Evolutionary conservation across 495 filamentous ascomycete species (phyloP), one percentile per base, ranked within the genome.

Genomic region (Articulospora tetracladia): DNA sequence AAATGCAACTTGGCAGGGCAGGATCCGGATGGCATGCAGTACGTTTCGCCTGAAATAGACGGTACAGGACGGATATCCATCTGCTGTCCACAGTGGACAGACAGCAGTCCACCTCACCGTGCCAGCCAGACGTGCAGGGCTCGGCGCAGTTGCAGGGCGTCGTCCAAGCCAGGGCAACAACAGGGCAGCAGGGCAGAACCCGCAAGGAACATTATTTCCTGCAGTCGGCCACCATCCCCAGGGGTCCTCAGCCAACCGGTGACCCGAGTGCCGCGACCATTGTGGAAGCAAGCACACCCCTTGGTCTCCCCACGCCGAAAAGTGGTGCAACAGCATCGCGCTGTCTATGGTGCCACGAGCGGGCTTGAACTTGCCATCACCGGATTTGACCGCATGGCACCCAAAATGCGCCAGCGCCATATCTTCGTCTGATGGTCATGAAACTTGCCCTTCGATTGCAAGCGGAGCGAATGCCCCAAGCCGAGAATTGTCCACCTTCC

Each of bases 221-320:
- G 39, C 39, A 44, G 39, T 44, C 17, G 17, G 39, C 39, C n/a
- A n/a, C n/a, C n/a, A n/a, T n/a, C n/a, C n/a, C 17, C 39, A 44
- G 13, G 39, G 39, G 39, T 44, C n/a, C 39, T 44, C 39, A 44
- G 15, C 56, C 25, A 27, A 23, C 56, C 44, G 56, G 41, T 36
- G 44, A 50, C 22, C 56, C 56, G 56, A 58, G 41, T 58, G 56
- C 56, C 56, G 56, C 32, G 26, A 25, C 26, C 41, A 39, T 26
- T 47, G 39, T 15, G 39, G 17, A 44, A 44, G 8, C 17, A n/a
- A n/a, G n/a, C n/a, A n/a, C n/a, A n/a, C n/a, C n/a, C n/a, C n/a
- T n/a, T n/a, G n/a, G n/a, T 12, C 39, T 44, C 39, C 39, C 39
- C 39, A 44, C 39, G 39, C 17, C 15, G 39, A 15, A 7, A 44